A percentile compares a stretch with the other conserved stretches of the same genome.
phyloP scores from a whole-genome alignment of 768 basidiomycete species.

The Phylloporus sp. region DNA sequence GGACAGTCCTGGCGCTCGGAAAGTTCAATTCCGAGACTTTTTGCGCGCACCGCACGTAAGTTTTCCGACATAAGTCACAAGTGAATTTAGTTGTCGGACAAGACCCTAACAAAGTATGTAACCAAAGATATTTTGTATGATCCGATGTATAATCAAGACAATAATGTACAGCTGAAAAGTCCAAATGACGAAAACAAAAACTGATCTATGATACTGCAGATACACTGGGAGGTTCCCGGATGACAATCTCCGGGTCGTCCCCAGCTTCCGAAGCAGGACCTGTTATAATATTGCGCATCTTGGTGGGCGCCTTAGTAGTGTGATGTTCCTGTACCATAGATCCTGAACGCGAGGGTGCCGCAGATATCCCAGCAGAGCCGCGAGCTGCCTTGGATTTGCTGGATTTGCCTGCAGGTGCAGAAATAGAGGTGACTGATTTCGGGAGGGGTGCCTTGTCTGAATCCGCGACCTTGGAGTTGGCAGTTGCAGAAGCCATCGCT shows the following conservation, averaged over 20 bases:
- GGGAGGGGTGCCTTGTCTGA: slow-evolving; percentile 27
- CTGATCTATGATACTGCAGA: slow-evolving; percentile 17
- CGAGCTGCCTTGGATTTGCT: slow-evolving; percentile 39
- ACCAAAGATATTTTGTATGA: slow-evolving; percentile 10
- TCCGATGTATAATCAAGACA: slow-evolving; percentile 6
- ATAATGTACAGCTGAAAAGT: slow-evolving; percentile 9
- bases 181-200: slow-evolving; percentile 6
- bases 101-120: too few relatives aligned
- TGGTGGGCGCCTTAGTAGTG: slow-evolving; percentile 51
- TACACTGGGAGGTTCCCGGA: slow-evolving; percentile 16
- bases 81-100: too few relatives aligned
- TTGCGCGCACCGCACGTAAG: too few relatives aligned
- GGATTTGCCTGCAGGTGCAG: slow-evolving; percentile 43
- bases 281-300: slow-evolving; percentile 61
- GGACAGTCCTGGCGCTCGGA: not conserved
- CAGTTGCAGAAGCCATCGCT: slow-evolving; percentile 24
- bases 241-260: slow-evolving; percentile 41
- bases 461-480: slow-evolving; percentile 28
- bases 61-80: too few relatives aligned
- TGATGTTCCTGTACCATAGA: slow-evolving; percentile 48
- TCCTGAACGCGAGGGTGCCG: slow-evolving; percentile 55
- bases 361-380: slow-evolving; percentile 40
- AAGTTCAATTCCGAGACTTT: not conserved
- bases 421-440: slow-evolving; percentile 44
- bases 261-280: slow-evolving; percentile 50